phyloP scores from a whole-genome alignment of 345 rosid species.

The Gossypioides kirkii region DNA sequence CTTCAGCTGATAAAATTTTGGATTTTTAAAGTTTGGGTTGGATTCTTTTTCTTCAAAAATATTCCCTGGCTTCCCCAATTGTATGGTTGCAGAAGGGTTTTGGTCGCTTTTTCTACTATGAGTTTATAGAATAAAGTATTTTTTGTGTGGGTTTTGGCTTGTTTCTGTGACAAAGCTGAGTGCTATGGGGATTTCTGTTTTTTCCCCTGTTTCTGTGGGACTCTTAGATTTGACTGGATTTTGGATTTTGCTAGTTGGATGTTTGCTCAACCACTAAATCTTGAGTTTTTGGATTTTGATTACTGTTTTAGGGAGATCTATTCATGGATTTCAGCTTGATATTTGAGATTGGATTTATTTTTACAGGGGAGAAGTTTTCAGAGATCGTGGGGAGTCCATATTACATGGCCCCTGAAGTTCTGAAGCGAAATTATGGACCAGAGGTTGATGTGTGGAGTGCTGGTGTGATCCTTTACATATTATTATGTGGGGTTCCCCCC shows the following conservation, averaged over 20 bases:
- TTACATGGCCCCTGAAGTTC: slow-evolving; percentile 93
- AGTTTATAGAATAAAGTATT: neutral
- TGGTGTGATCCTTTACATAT: slow-evolving; percentile 81
- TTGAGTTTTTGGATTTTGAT: neutral
- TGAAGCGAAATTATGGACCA: slow-evolving; percentile 85
- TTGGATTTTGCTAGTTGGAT: neutral
- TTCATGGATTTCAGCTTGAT: neutral
- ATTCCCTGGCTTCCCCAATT: neutral
- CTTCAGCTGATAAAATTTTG: neutral
- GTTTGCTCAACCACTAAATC: neutral
- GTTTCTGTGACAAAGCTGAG: neutral
- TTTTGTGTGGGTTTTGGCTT: neutral
- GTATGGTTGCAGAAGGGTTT: neutral
- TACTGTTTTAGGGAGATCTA: slow-evolving; percentile 12
- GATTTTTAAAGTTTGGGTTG: neutral
- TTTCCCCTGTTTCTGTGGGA: neutral
- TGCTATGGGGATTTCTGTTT: neutral
- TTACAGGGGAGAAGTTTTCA: slow-evolving; percentile 3
- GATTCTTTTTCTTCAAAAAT: neutral
- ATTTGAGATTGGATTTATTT: neutral
- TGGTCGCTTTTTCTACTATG: neutral
- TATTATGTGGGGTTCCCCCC: slow-evolving; percentile 64
- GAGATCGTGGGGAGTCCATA: slow-evolving; percentile 29
- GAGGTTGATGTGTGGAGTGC: slow-evolving; percentile 95
- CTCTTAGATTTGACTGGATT: neutral